Base-by-base conservation (phyloP, 176 grass and related monocot species). In the Juncus inflexus region DNA sequence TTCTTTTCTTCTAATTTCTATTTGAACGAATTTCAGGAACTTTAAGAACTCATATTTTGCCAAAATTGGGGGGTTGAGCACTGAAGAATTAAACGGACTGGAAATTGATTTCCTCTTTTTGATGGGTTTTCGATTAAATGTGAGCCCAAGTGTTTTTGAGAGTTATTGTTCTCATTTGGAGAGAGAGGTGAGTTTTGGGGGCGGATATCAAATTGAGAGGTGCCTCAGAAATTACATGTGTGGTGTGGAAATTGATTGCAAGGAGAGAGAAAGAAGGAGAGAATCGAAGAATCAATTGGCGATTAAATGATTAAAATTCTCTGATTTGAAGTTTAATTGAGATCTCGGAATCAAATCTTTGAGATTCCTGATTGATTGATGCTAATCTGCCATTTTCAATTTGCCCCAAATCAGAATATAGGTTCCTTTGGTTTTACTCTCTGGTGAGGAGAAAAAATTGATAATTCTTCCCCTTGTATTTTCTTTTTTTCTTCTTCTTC, bases 71-170 rank as follows among this genome's bases (percentile, higher is more conserved):
- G 92, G 92, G 36, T 60, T 96, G 2, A 6, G 16, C 58, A 69
- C 82, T 10, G 58, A 56, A 69, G 92, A 96, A 73, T 68, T 96
- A 41, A 66, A 77, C 71, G 50, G 66, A 35, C 73, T 91, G 74
- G 92, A 96, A 73, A 69, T 96, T 0, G 15, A 91, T 42, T 96
- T 96, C 62, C 67, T 96, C 4, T 96, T 91, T 89, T 71, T 96
- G 50, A 75, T 96, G 82, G 62, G 75, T 72, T 96, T 96, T 76
- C 66, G 74, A 84, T 84, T 96, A 61, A 85, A 91, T 73, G 84
- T 96, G 0, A 91, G 84, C 57, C 53, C 72, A 1, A 83, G 59
- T 62, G 74, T 96, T 35, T 96, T 83, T 66, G 82, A 81, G 79
- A 96, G 67, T 75, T 91, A 96, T 61, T 81, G 87, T 73, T 74